Conservation (phyloP, 139 green algal genomes). For the Pleodorina starrii region DNA sequence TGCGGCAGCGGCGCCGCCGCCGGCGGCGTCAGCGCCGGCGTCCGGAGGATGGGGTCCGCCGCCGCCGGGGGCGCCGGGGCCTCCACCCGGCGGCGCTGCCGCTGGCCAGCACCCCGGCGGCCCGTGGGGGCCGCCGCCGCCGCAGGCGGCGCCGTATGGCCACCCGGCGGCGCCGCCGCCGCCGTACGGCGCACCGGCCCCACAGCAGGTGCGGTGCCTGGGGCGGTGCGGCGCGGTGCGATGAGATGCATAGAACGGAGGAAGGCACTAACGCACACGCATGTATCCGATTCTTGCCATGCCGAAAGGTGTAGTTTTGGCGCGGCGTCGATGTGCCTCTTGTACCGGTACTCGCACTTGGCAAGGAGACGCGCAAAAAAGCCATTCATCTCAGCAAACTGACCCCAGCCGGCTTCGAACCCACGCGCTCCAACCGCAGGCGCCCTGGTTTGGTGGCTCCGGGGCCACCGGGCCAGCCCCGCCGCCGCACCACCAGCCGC, state of each 20-base stretch:
- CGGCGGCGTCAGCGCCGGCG: background rate
- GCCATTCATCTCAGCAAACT: too few relatives aligned
- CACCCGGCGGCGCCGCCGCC: background rate
- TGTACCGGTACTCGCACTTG: too few relatives aligned
- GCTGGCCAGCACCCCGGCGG: background rate
- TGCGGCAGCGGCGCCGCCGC: background rate
- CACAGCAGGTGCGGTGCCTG: background rate
- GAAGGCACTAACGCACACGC: too few relatives aligned
- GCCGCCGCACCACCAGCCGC: background rate
- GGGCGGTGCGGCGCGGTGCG: background rate
- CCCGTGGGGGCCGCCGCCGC: constrained; percentile 1
- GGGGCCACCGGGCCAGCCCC: background rate
- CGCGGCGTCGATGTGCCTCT: too few relatives aligned
- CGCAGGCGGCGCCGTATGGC: background rate
- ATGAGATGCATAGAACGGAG: too few relatives aligned
- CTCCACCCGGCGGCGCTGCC: background rate
- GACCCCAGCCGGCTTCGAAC: too few relatives aligned
- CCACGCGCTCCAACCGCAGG: too few relatives aligned
- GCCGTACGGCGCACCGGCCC: background rate
- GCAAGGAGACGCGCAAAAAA: too few relatives aligned
- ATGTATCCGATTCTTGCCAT: too few relatives aligned
- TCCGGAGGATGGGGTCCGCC: constrained; percentile 8
- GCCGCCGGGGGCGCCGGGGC: background rate
- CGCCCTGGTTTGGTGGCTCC: constrained; percentile 15
- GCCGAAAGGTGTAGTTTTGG: too few relatives aligned